These are phyloP conservation scores for Saccharomyces hybrid DNA, from an alignment of 1,139 yeast genomes.

Conservation along the genomic window DNA sequence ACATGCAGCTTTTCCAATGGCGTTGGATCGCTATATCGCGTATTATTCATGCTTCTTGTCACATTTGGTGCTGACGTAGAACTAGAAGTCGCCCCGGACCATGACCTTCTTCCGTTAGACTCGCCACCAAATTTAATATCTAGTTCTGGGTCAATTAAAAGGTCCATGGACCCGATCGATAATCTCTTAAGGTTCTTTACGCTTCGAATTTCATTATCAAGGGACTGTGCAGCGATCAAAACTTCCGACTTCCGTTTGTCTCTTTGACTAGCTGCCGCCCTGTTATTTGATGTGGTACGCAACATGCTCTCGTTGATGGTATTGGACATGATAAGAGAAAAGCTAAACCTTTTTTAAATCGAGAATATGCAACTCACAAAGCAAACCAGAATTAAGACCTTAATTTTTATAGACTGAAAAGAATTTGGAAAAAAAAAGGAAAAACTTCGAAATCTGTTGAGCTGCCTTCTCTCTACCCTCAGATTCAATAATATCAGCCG, in stretches of 20 bases:
- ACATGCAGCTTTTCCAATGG: slow-evolving; percentile 4
- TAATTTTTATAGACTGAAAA: not conserved
- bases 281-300: not conserved
- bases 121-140: slow-evolving; percentile 8
- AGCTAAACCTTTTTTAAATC: not conserved
- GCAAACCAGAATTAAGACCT: not conserved
- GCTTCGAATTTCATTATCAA: slow-evolving; percentile 26
- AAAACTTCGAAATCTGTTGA: not conserved
- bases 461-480: not conserved
- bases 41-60: slow-evolving; percentile 2
- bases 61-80: slow-evolving; percentile 8
- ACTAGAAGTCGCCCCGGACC: slow-evolving; percentile 13
- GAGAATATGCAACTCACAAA: not conserved
- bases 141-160: slow-evolving; percentile 27
- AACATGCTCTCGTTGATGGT: not conserved
- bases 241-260: slow-evolving; percentile 29
- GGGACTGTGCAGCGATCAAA: slow-evolving; percentile 28
- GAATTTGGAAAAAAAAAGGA: not conserved
- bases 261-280: not conserved
- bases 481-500: too few species aligned
- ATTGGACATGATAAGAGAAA: not conserved
- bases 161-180: slow-evolving; percentile 30
- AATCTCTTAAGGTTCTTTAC: slow-evolving; percentile 28
- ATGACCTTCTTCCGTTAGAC: slow-evolving; percentile 9
- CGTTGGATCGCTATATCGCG: slow-evolving; percentile 6